Evolutionary conservation across 805 yeast genomes (phyloP).

Genomic region (Brettanomyces bruxellensis): DNA sequence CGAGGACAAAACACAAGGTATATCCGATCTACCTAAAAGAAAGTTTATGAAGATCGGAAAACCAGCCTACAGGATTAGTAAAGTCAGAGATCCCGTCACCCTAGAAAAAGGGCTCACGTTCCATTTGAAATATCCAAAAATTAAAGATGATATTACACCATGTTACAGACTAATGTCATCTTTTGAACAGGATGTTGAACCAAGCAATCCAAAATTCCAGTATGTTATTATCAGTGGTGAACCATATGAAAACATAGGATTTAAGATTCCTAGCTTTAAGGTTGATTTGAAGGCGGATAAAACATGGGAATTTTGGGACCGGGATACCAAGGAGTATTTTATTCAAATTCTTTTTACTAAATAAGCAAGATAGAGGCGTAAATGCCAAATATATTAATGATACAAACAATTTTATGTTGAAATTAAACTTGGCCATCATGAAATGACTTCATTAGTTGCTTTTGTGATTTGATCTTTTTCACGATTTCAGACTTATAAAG

Average conservation of each 20-base stretch:
- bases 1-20: slow-evolving; percentile 11
- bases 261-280: slow-evolving; percentile 60
- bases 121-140: slow-evolving; percentile 46
- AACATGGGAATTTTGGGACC: slow-evolving; percentile 70
- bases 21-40: slow-evolving; percentile 35
- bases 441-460: not conserved
- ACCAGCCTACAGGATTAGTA: slow-evolving; percentile 62
- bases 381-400: not conserved
- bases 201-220: slow-evolving; percentile 42
- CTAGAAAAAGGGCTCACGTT: slow-evolving; percentile 58
- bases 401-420: not conserved
- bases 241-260: slow-evolving; percentile 76
- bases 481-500: slow-evolving; percentile 45
- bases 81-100: slow-evolving; percentile 55
- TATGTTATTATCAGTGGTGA: slow-evolving; percentile 78
- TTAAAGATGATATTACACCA: slow-evolving; percentile 41
- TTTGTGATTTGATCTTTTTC: slow-evolving; percentile 18
- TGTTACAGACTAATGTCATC: slow-evolving; percentile 69
- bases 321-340: slow-evolving; percentile 56
- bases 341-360: slow-evolving; percentile 47
- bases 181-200: slow-evolving; percentile 51
- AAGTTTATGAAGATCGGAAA: slow-evolving; percentile 55
- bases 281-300: slow-evolving; percentile 33
- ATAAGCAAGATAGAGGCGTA: not conserved
- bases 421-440: not conserved